phyloP scores from a whole-genome alignment of 148 eudicot species.

The Camellia sinensis region DNA sequence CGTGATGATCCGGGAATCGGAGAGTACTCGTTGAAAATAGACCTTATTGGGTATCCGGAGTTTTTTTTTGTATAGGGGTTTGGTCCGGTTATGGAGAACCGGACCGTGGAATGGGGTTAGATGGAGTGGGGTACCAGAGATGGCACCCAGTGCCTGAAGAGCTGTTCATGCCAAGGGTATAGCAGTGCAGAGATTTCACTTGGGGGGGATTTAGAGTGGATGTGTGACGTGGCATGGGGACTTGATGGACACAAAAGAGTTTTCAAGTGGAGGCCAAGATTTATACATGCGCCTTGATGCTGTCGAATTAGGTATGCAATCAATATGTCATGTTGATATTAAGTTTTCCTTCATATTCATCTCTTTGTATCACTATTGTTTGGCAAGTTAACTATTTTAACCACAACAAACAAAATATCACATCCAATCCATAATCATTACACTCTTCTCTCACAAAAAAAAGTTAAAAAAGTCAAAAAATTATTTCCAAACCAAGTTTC shows the following conservation, averaged over 20 bases:
- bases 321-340: background rate
- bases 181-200: constrained; percentile 28
- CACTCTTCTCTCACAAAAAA: no score
- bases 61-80: constrained; percentile 40
- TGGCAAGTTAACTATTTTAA: no score
- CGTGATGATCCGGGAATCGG: constrained; percentile 47
- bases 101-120: constrained; percentile 53
- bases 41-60: constrained; percentile 43
- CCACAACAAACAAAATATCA: no score
- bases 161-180: constrained; percentile 49
- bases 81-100: constrained; percentile 31
- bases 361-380: no score
- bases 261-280: constrained; percentile 44
- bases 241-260: constrained; percentile 36
- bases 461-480: no score
- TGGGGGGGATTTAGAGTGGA: constrained; percentile 24
- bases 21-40: constrained; percentile 38
- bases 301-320: constrained; percentile 34
- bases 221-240: constrained; percentile 36
- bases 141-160: constrained; percentile 41
- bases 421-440: no score
- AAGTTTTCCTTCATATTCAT: no score
- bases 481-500: no score
- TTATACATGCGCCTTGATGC: constrained; percentile 41
- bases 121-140: constrained; percentile 47